Conservation (phyloP, 371 early-diverging fungal species). For the Nematocida ausubeli region DNA sequence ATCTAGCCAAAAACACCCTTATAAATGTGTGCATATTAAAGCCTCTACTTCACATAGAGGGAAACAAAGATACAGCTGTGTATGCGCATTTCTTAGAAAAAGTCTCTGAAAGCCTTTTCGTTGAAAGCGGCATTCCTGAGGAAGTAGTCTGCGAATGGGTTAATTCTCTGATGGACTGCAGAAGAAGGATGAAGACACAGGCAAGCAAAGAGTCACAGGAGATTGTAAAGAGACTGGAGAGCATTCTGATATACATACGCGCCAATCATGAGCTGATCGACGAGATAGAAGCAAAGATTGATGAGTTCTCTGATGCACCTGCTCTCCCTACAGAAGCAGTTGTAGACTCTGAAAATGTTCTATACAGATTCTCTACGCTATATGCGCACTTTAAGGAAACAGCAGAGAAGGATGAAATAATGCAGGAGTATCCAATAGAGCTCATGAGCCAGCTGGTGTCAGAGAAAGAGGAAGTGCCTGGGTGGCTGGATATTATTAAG, state of each 20-base stretch:
- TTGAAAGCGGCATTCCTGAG: neutral
- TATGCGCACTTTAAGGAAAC: conserved; percentile 28
- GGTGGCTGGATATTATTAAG: neutral
- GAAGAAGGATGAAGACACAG: neutral
- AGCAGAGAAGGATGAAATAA: conserved; percentile 3
- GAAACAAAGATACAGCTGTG: neutral
- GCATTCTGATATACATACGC: neutral
- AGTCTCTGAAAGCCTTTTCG: neutral
- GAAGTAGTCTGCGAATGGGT: neutral
- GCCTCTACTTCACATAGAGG: neutral
- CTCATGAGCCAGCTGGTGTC: conserved; percentile 2
- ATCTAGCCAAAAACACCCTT: neutral
- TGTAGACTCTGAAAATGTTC: neutral
- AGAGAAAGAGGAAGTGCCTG: conserved; percentile 4
- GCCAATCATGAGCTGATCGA: conserved; percentile 2
- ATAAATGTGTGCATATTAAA: neutral
- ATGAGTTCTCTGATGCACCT: neutral
- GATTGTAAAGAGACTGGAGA: neutral
- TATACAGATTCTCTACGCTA: neutral
- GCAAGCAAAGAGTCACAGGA: neutral
- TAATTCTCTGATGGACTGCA: neutral
- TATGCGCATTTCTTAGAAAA: neutral
- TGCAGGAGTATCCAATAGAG: conserved; percentile 6
- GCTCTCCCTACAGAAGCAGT: too few relatives aligned
- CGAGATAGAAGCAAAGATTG: neutral